Evolutionary conservation across 306 rosid genomes (phyloP).

Genomic region (Cicer cuneatum): DNA sequence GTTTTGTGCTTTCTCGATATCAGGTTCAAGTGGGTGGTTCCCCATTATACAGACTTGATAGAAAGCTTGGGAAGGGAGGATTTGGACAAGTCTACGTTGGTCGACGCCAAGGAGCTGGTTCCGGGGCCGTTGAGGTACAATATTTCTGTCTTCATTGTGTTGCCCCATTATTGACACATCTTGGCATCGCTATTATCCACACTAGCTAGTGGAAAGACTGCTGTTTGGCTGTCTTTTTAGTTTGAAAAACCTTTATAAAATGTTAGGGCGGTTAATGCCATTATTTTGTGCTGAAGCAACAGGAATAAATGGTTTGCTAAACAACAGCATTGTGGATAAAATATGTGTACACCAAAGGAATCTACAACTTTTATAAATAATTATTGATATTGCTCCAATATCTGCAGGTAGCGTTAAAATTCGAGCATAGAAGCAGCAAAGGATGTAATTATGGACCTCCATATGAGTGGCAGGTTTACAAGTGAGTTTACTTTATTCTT

Average conservation of each 20-base stretch:
- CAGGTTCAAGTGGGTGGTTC: conserved; percentile 98
- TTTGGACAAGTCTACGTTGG: conserved; percentile 97
- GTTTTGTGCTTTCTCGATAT: conserved; percentile 18
- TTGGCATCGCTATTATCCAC: background rate
- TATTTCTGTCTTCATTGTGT: conserved; percentile 42
- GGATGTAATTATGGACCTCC: conserved; percentile 97
- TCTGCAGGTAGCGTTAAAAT: conserved; percentile 88
- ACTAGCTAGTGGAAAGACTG: background rate
- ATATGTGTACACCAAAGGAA: background rate
- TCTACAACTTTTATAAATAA: background rate
- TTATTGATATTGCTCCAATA: background rate
- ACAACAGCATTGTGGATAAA: background rate
- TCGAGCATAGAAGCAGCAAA: conserved; percentile 92
- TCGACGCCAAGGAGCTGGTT: conserved; percentile 68
- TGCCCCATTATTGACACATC: background rate
- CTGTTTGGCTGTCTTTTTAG: background rate
- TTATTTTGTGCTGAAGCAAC: background rate
- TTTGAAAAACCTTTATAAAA: background rate
- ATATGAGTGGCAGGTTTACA: conserved; percentile 94
- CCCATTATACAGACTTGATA: conserved; percentile 71
- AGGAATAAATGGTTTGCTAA: background rate
- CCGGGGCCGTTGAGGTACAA: conserved; percentile 77
- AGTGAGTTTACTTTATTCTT: conserved; percentile 56
- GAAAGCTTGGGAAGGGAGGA: conserved; percentile 93
- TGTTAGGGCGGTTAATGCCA: background rate